Percentiles rank a stretch among this genome's conserved stretches.
Evolutionary conservation across 192 early-diverging fungal species (phyloP).

Genomic region (Geranomyces variabilis): DNA sequence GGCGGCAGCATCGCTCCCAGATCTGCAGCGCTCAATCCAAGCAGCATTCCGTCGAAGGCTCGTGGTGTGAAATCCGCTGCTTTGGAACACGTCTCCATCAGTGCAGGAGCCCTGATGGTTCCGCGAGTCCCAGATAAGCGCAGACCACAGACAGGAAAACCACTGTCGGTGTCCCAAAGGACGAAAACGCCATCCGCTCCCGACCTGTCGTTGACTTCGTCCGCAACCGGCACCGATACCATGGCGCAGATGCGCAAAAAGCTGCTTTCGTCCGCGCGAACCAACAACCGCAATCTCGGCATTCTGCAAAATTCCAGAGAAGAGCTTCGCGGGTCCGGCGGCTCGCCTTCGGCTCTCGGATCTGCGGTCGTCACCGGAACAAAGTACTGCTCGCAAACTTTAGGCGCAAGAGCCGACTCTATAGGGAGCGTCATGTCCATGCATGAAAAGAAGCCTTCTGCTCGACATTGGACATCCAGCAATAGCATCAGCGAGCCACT

Average conservation of each 20-base stretch:
- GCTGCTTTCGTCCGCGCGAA: not conserved
- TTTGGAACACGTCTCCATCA: slow-evolving; percentile 8
- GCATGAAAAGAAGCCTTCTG: not conserved
- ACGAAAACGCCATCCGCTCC: not conserved
- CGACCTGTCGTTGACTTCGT: not conserved
- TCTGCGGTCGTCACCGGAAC: not conserved
- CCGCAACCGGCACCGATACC: not conserved
- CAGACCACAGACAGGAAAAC: not conserved
- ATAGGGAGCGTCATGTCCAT: not conserved
- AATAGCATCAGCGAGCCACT: slow-evolving; percentile 6
- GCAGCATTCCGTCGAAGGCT: not conserved
- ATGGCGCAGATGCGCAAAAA: slow-evolving; percentile 6
- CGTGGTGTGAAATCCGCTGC: not conserved
- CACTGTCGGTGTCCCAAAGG: not conserved
- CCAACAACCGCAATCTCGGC: slow-evolving; percentile 8
- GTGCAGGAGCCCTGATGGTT: not conserved
- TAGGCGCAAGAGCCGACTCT: not conserved
- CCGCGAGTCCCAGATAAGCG: not conserved
- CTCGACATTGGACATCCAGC: slow-evolving; percentile 9
- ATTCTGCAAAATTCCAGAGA: not conserved
- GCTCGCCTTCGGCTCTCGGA: not conserved
- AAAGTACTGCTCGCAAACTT: not conserved
- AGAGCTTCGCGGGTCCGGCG: not conserved
- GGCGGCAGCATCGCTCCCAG: not conserved
- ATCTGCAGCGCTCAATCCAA: not conserved